Conservation (phyloP, 495 filamentous ascomycete species). For the Aspergillus wentii region DNA sequence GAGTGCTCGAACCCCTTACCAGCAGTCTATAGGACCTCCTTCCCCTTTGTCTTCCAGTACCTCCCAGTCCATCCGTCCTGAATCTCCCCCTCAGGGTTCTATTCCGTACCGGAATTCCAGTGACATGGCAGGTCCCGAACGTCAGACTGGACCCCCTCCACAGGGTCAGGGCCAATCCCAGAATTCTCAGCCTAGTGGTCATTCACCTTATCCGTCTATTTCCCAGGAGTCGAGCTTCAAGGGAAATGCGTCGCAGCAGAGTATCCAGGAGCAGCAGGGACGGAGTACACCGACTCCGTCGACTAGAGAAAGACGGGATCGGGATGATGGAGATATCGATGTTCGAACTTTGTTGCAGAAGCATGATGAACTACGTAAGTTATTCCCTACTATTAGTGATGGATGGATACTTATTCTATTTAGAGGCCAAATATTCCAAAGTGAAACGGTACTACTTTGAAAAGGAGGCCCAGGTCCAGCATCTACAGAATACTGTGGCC, state of each 20-base stretch:
- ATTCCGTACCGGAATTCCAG: too few species aligned
- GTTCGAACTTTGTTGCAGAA: slow-evolving; percentile 37
- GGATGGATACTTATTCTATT: slow-evolving; percentile 6
- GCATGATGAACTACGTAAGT: slow-evolving; percentile 65
- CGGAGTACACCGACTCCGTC: not conserved
- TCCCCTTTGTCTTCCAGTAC: not conserved
- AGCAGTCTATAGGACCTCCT: not conserved
- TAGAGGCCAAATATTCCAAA: slow-evolving; percentile 94
- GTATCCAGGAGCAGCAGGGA: too few species aligned
- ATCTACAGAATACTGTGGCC: slow-evolving; percentile 92
- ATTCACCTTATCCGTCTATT: not conserved
- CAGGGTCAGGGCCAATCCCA: not conserved
- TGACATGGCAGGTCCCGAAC: not conserved
- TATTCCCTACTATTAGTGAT: not conserved
- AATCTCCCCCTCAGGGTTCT: too few species aligned
- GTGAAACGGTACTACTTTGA: slow-evolving; percentile 98
- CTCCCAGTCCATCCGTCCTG: not conserved
- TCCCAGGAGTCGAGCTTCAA: not conserved
- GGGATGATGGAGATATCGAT: slow-evolving; percentile 47
- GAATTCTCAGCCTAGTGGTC: not conserved
- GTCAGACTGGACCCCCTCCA: not conserved
- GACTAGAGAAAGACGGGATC: not conserved
- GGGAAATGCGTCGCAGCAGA: too few species aligned
- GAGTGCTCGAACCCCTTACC: not conserved
- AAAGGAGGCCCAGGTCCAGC: slow-evolving; percentile 86